Percentiles rank a stretch among this genome's conserved stretches.
phyloP scores from a whole-genome alignment of 768 basidiomycete genomes.

The Pleurotus pulmonarius region DNA sequence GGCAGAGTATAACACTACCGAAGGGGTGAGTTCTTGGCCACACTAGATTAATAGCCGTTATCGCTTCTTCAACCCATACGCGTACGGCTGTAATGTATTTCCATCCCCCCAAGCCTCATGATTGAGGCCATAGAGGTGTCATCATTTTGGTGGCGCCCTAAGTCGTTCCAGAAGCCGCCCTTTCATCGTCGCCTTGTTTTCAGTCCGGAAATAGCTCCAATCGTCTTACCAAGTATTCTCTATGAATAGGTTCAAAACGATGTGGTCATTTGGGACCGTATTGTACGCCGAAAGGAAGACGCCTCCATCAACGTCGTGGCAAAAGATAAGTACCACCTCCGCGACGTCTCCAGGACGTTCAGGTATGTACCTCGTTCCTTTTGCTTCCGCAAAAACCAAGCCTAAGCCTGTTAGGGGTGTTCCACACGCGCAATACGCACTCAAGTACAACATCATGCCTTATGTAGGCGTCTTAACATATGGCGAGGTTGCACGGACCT shows the following conservation, averaged over 20 bases:
- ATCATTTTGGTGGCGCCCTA: slow-evolving; percentile 6
- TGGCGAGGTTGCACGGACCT: slow-evolving; percentile 60
- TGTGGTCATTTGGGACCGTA: slow-evolving; percentile 91
- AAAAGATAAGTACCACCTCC: slow-evolving; percentile 84
- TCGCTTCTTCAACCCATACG: background rate
- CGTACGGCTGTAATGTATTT: background rate
- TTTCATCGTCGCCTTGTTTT: background rate
- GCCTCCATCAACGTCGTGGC: slow-evolving; percentile 61
- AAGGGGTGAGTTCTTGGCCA: slow-evolving; percentile 53
- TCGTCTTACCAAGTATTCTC: too few relatives aligned
- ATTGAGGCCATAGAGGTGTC: background rate
- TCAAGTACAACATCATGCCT: slow-evolving; percentile 91
- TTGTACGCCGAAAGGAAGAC: slow-evolving; percentile 76
- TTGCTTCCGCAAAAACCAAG: slow-evolving; percentile 7
- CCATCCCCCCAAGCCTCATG: background rate
- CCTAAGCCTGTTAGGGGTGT: slow-evolving; percentile 45
- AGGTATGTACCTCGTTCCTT: slow-evolving; percentile 43
- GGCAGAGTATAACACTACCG: slow-evolving; percentile 62
- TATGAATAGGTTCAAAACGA: slow-evolving; percentile 57
- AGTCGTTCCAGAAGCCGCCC: background rate
- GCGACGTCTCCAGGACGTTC: slow-evolving; percentile 71
- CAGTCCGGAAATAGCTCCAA: background rate
- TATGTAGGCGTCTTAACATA: slow-evolving; percentile 78
- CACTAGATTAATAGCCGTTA: background rate
- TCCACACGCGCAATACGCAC: slow-evolving; percentile 60